Conservation (phyloP, 2,329 filamentous ascomycete species). For the Neoscytalidium dimidiatum region DNA sequence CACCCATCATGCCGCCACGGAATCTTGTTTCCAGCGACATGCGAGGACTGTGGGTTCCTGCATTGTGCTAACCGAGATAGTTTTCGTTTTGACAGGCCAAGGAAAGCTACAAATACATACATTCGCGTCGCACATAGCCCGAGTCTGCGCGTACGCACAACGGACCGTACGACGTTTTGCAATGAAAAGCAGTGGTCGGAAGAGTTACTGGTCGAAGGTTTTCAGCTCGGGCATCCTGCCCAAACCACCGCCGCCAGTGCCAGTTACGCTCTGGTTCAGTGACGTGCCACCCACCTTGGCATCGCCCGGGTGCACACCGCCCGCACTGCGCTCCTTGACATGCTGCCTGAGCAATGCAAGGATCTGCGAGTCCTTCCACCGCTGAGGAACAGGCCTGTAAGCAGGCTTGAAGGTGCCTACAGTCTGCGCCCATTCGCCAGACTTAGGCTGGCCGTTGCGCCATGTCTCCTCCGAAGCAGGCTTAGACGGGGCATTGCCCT, state of each 20-base stretch:
- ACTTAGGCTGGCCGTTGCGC: constrained; percentile 25
- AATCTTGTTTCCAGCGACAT: neutral
- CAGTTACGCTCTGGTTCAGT: constrained; percentile 34
- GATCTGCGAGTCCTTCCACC: constrained; percentile 85
- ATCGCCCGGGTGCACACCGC: constrained; percentile 50
- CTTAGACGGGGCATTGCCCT: constrained; percentile 45
- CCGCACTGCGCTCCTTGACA: constrained; percentile 71
- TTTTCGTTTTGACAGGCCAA: neutral
- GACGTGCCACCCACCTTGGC: constrained; percentile 36
- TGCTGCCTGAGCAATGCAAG: constrained; percentile 75
- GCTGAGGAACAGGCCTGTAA: constrained; percentile 81
- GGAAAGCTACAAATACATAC: neutral
- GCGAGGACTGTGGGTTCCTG: neutral
- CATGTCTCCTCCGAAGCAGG: constrained; percentile 48
- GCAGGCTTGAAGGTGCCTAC: constrained; percentile 91
- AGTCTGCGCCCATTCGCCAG: constrained; percentile 95
- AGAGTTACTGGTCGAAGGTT: constrained; percentile 41
- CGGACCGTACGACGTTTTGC: neutral
- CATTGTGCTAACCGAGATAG: neutral
- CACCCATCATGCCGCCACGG: neutral
- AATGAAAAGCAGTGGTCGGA: neutral
- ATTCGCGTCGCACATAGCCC: neutral
- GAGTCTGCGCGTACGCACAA: neutral
- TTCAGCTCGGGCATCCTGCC: constrained; percentile 55
- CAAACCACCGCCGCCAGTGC: constrained; percentile 42